phyloP scores from a whole-genome alignment of 1,139 yeast genomes.

The Diutina mesorugosa region DNA sequence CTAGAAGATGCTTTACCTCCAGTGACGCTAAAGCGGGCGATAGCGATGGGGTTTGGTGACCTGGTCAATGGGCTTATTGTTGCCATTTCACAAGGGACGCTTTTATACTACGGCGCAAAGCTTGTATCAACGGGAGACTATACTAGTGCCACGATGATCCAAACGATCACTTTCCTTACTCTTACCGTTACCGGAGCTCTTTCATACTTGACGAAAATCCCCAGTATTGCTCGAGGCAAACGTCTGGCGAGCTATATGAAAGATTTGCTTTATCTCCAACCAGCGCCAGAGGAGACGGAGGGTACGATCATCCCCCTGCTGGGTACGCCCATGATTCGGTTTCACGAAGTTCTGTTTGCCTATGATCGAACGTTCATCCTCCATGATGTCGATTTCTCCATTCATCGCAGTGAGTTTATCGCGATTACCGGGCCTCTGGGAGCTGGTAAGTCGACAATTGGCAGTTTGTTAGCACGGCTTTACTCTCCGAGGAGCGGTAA shows the following conservation, averaged over 20 bases:
- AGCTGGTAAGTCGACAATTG: slow-evolving; percentile 65
- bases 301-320: slow-evolving; percentile 9
- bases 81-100: slow-evolving; percentile 51
- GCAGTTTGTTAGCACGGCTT: slow-evolving; percentile 39
- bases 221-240: slow-evolving; percentile 69
- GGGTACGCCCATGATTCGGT: slow-evolving; percentile 15
- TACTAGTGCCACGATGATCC: slow-evolving; percentile 41
- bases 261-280: slow-evolving; percentile 14
- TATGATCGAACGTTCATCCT: slow-evolving; percentile 23
- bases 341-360: slow-evolving; percentile 33
- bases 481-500: slow-evolving; percentile 23
- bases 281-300: slow-evolving; percentile 17
- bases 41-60: slow-evolving; percentile 50
- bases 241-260: slow-evolving; percentile 38
- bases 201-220: slow-evolving; percentile 46
- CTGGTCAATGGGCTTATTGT: slow-evolving; percentile 42
- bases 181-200: slow-evolving; percentile 63
- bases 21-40: slow-evolving; percentile 35
- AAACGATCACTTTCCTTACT: slow-evolving; percentile 58
- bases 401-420: slow-evolving; percentile 35
- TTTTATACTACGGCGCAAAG: slow-evolving; percentile 66
- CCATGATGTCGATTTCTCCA: slow-evolving; percentile 22
- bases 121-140: slow-evolving; percentile 49
- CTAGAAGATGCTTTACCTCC: background rate
- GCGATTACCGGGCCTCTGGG: slow-evolving; percentile 73